Evolutionary conservation across 768 basidiomycete genomes (phyloP).

Genomic region (Mycena floridula): DNA sequence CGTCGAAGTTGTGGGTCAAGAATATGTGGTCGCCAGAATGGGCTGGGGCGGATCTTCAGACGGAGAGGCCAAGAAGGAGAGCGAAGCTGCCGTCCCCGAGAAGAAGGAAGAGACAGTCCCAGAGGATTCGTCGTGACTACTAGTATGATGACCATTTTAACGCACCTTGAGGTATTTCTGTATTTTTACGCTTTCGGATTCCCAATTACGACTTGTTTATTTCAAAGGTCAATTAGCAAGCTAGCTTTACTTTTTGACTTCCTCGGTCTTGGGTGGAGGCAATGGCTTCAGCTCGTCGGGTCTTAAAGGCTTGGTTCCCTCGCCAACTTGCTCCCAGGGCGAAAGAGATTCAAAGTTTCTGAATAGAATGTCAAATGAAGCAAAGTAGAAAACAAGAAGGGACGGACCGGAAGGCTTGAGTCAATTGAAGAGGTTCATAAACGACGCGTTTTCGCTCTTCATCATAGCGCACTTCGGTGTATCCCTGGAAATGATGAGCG

Average conservation of each 20-base stretch:
- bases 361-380: slow-evolving; percentile 3
- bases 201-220: slow-evolving; percentile 1
- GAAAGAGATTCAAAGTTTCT: slow-evolving; percentile 92
- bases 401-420: slow-evolving; percentile 91
- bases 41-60: slow-evolving; percentile 48
- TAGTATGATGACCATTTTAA: slow-evolving; percentile 18
- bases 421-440: slow-evolving; percentile 95
- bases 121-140: slow-evolving; percentile 28
- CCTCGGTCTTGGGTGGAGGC: slow-evolving; percentile 66
- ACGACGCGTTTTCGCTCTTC: slow-evolving; percentile 97
- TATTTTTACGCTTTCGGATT: slow-evolving; percentile 2
- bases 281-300: slow-evolving; percentile 75
- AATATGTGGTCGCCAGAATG: slow-evolving; percentile 84
- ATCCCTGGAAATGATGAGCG: slow-evolving; percentile 56
- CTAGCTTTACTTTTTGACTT: slow-evolving; percentile 73
- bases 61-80: slow-evolving; percentile 5
- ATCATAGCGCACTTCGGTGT: slow-evolving; percentile 95
- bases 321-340: slow-evolving; percentile 95
- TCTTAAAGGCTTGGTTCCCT: slow-evolving; percentile 39
- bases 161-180: slow-evolving; percentile 1
- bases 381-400: background rate
- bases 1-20: slow-evolving; percentile 88
- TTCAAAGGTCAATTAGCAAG: slow-evolving; percentile 20
- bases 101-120: slow-evolving; percentile 6
- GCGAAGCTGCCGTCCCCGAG: slow-evolving; percentile 4